These are phyloP conservation scores for Dictyostelium purpureum DNA, from an alignment of 78 protist species.

Conservation along the genomic window DNA sequence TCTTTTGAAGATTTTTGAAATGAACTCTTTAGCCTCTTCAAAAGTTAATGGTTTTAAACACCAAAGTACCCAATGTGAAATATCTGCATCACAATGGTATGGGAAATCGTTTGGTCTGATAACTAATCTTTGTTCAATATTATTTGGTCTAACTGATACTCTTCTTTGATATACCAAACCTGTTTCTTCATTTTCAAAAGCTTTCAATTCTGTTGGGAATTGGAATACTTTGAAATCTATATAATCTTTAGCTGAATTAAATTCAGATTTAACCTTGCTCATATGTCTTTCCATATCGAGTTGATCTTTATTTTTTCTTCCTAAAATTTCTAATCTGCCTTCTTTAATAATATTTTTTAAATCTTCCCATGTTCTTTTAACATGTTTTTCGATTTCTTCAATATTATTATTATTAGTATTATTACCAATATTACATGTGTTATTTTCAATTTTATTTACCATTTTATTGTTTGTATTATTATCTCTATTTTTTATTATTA, in stretches of 20 bases:
- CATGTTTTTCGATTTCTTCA: not conserved
- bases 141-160: not conserved
- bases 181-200: not conserved
- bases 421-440: not conserved
- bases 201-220: conserved; percentile 17
- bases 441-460: not conserved
- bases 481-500: not conserved
- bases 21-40: conserved; percentile 35
- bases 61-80: conserved; percentile 58
- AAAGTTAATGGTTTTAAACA: conserved; percentile 39
- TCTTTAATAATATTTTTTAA: conserved; percentile 12
- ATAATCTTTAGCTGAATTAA: conserved; percentile 17
- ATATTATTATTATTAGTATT: not conserved
- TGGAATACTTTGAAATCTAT: conserved; percentile 17
- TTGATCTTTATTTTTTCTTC: conserved; percentile 20
- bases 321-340: conserved; percentile 22
- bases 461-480: not conserved
- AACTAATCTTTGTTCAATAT: conserved; percentile 17
- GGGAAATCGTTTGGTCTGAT: conserved; percentile 65
- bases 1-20: not conserved
- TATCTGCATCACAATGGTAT: conserved; percentile 11
- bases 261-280: not conserved
- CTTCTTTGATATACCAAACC: not conserved
- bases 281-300: conserved; percentile 11
- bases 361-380: conserved; percentile 35